Percentiles rank a stretch among this genome's conserved stretches.
phyloP scores from a whole-genome alignment of 768 basidiomycete genomes.

The Phylloporus arenicola region DNA sequence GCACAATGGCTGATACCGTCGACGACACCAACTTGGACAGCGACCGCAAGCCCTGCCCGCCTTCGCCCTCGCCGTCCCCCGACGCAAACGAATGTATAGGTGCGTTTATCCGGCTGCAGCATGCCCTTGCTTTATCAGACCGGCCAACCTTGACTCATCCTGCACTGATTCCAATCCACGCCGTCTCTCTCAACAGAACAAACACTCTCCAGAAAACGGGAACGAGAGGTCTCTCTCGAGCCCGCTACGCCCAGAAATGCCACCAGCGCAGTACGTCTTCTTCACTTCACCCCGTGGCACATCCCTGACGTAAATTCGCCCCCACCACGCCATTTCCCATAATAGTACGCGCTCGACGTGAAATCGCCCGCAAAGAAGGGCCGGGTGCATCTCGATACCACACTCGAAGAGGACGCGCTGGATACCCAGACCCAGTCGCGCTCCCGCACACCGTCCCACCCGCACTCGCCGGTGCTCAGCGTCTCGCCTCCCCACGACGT shows the following conservation, averaged over 20 bases:
- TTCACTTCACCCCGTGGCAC: slow-evolving; percentile 9
- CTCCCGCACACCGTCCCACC: slow-evolving; percentile 28
- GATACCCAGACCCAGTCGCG: slow-evolving; percentile 42
- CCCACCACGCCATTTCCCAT: slow-evolving; percentile 20
- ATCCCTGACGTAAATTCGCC: slow-evolving; percentile 26
- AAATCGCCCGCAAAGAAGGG: slow-evolving; percentile 77
- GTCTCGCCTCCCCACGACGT: slow-evolving; percentile 74
- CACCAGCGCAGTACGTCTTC: slow-evolving; percentile 31
- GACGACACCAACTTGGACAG: slow-evolving; percentile 14
- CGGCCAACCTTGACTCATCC: slow-evolving; percentile 21
- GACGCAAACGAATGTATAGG: slow-evolving; percentile 39
- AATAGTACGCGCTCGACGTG: slow-evolving; percentile 33
- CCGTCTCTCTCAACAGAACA: slow-evolving; percentile 26
- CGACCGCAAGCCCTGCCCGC: slow-evolving; percentile 21
- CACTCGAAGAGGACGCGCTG: slow-evolving; percentile 51
- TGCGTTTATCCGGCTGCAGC: slow-evolving; percentile 29
- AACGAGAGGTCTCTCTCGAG: slow-evolving; percentile 74
- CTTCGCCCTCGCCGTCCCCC: slow-evolving; percentile 41
- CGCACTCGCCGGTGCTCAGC: slow-evolving; percentile 29
- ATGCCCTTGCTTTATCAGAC: slow-evolving; percentile 22
- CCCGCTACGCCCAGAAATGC: slow-evolving; percentile 47
- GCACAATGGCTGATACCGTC: slow-evolving; percentile 25
- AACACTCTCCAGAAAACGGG: slow-evolving; percentile 63
- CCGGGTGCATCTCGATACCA: slow-evolving; percentile 53
- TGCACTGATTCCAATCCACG: slow-evolving; percentile 18